Percentiles rank a stretch among this genome's conserved stretches.
Conservation (phyloP, 257 asterid species). For the Gynochthodes officinalis region DNA sequence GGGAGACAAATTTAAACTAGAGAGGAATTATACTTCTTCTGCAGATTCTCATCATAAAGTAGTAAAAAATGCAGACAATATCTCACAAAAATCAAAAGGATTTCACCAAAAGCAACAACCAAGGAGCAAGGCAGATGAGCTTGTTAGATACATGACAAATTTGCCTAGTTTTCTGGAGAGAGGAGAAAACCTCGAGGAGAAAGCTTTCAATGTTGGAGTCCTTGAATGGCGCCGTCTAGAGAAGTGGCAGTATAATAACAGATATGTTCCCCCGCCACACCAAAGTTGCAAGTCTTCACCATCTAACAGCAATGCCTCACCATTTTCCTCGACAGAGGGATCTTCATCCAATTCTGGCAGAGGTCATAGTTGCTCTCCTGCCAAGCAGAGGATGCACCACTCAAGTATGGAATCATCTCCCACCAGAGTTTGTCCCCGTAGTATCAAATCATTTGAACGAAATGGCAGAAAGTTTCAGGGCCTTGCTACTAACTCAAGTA, state of each 20-base stretch:
- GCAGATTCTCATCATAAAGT: constrained; percentile 34
- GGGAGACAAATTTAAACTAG: constrained; percentile 50
- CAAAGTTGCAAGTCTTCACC: constrained; percentile 31
- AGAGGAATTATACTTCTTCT: constrained; percentile 25
- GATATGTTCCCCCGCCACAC: constrained; percentile 19
- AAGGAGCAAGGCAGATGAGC: constrained; percentile 44
- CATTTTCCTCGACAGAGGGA: constrained; percentile 35
- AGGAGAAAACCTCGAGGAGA: constrained; percentile 49
- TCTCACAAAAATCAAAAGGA: constrained; percentile 24
- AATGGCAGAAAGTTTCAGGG: constrained; percentile 26
- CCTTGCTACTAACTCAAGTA: constrained; percentile 23
- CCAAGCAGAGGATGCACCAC: constrained; percentile 15
- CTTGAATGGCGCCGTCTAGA: constrained; percentile 71
- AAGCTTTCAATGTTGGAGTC: constrained; percentile 66
- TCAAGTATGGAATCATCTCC: constrained; percentile 28
- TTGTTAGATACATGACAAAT: constrained; percentile 80
- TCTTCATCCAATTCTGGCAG: constrained; percentile 40
- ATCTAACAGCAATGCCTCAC: constrained; percentile 38
- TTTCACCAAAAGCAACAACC: constrained; percentile 32
- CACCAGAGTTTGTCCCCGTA: constrained; percentile 20
- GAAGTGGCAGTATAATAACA: constrained; percentile 55
- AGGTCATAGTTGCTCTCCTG: constrained; percentile 21
- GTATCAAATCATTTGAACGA: constrained; percentile 23
- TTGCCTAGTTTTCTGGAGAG: constrained; percentile 64
- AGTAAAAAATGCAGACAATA: constrained; percentile 22